phyloP scores from a whole-genome alignment of 768 basidiomycete species.

The Mycena chlorophos region DNA sequence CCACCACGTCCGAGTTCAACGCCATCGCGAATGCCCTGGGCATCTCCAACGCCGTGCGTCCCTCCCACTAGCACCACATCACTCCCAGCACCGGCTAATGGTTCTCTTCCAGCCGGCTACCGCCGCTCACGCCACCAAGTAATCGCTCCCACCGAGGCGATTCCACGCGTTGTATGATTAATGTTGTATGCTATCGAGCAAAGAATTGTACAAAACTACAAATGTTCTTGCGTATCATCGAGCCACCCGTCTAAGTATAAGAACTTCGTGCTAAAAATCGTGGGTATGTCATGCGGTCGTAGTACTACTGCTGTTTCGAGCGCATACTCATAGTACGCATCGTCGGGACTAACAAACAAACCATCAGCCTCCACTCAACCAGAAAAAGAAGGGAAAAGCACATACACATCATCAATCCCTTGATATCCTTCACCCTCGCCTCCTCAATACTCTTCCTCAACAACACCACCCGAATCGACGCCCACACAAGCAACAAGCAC shows the following conservation, averaged over 20 bases:
- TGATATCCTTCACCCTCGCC: slow-evolving; percentile 61
- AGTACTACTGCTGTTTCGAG: slow-evolving; percentile 31
- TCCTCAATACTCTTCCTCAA: slow-evolving; percentile 56
- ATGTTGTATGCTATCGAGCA: not conserved
- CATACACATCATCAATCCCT: slow-evolving; percentile 72
- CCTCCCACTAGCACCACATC: not conserved
- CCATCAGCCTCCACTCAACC: slow-evolving; percentile 14
- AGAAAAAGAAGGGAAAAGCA: slow-evolving; percentile 17
- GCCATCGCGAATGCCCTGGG: slow-evolving; percentile 44
- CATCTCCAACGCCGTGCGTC: slow-evolving; percentile 38
- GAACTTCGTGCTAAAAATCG: not conserved
- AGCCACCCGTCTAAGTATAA: not conserved
- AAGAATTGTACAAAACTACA: slow-evolving; percentile 6
- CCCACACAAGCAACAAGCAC: slow-evolving; percentile 53
- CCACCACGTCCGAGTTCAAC: slow-evolving; percentile 52
- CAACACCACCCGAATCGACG: slow-evolving; percentile 58
- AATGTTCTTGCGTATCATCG: too few species aligned
- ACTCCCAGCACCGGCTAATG: not conserved
- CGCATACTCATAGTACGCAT: slow-evolving; percentile 67
- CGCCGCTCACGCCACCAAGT: slow-evolving; percentile 15
- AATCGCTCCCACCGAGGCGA: too few species aligned
- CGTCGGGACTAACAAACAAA: slow-evolving; percentile 51
- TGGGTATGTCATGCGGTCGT: not conserved
- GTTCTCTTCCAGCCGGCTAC: not conserved
- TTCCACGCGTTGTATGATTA: too few species aligned